Conservation (phyloP, 208 protist species). For the Trypanosoma vivax region DNA sequence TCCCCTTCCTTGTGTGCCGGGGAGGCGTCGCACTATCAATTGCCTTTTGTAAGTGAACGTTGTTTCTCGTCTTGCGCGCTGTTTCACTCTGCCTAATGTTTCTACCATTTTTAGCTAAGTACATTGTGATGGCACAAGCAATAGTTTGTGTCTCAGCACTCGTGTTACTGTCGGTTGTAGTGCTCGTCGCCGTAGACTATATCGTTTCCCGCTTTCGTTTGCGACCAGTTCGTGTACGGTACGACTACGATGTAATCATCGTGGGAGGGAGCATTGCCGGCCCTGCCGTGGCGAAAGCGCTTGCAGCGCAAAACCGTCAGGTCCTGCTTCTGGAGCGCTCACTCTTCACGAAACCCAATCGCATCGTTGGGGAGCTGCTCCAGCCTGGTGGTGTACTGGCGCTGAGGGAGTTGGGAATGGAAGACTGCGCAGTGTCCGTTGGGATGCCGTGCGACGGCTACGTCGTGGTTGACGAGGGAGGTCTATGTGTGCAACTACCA, state of each 20-base stretch:
- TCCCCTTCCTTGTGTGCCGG: too few species aligned
- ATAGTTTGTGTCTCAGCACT: not conserved
- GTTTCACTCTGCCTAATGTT: too few species aligned
- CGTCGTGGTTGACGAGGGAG: constrained; percentile 70
- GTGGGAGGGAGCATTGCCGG: constrained; percentile 90
- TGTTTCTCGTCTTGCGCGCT: too few species aligned
- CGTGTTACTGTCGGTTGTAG: constrained; percentile 29
- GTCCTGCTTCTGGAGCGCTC: constrained; percentile 88
- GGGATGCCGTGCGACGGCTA: constrained; percentile 86
- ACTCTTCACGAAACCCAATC: constrained; percentile 87
- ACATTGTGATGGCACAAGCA: not conserved
- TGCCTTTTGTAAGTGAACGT: too few species aligned
- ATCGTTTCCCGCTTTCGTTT: constrained; percentile 34
- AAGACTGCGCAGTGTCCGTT: constrained; percentile 75
- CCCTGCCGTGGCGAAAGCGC: constrained; percentile 79
- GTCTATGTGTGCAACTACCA: constrained; percentile 51
- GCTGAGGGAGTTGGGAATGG: constrained; percentile 84
- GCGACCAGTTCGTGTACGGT: constrained; percentile 36
- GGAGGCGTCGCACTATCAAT: too few species aligned
- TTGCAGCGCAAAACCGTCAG: constrained; percentile 77
- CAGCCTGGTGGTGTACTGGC: constrained; percentile 90
- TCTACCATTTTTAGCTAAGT: too few species aligned
- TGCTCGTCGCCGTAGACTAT: constrained; percentile 51
- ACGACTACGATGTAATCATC: constrained; percentile 90
- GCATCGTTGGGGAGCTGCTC: constrained; percentile 94